Evolutionary conservation across 306 rosid species (phyloP), one percentile per base, ranked within the genome.

Genomic region (Fagus crenata): DNA sequence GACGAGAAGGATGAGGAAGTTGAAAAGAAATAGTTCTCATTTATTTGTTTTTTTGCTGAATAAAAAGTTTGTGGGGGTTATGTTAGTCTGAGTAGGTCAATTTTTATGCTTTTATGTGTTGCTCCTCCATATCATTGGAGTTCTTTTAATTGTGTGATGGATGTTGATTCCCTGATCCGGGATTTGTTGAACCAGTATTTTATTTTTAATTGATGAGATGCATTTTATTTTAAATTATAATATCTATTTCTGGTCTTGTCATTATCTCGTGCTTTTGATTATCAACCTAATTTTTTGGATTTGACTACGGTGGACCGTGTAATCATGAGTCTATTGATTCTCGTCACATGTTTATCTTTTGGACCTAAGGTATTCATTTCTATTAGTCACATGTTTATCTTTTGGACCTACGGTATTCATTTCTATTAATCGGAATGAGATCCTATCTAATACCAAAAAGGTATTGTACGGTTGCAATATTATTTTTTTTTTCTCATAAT

Each of bases 1-100:
- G 96, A 92, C 81, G 97, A 92, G 77, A 85, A 77, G 81, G 96
- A 89, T 67, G 89, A 92, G 43, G 91, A 85, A 75, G 81, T 68
- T 36, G 88, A 82, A 77, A 81, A 81, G 81, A 83, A 77, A 55
- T 78, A 75, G 69, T 77, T 75, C 4, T 69, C 31, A 1, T 67
- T 68, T 81, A 14, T 32, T 1, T 72, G 63, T 72, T 69, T 36
- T 51, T 12, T 54, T 36, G 28, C 17, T 68, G 2, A 84, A 80
- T 82, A 70, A 84, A 22, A 75, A 59, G 65, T 63, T 61, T 14
- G 73, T 56, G 85, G 90, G 85, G 76, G 79, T 90, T 85, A 77
- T 33, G 77, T 54, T 76, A 4, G 39, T 33, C 31, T 76, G 71
- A 74, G 22, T 12, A 6, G 63, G 13, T 15, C 65, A 40, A 53